Evolutionary conservation across 495 filamentous ascomycete species (phyloP).

Genomic region (Aspergillus ellipticus): DNA sequence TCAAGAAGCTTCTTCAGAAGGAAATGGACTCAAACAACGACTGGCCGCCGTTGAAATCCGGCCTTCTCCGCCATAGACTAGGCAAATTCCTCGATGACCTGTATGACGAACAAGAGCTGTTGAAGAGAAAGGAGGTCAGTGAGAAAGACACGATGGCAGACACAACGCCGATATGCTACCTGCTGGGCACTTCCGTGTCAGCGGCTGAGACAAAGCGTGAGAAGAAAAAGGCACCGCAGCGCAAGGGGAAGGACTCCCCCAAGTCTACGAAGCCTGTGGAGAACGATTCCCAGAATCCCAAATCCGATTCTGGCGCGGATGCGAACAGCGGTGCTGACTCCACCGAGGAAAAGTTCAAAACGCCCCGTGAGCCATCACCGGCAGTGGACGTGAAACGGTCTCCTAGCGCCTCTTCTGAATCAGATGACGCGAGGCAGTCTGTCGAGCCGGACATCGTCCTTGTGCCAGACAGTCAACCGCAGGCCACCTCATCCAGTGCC

Average conservation of each 20-base stretch:
- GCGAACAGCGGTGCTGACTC: background rate
- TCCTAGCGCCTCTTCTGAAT: background rate
- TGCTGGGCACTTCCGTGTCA: slow-evolving; percentile 22
- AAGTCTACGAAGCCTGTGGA: background rate
- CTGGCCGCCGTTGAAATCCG: slow-evolving; percentile 53
- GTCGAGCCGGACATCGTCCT: slow-evolving; percentile 18
- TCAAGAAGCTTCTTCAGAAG: slow-evolving; percentile 48
- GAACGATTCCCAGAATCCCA: background rate
- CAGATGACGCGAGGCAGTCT: background rate
- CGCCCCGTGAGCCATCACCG: background rate
- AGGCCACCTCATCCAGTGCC: background rate
- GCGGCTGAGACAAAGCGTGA: background rate
- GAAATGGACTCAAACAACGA: slow-evolving; percentile 46
- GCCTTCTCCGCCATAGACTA: slow-evolving; percentile 49
- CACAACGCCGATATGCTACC: slow-evolving; percentile 30
- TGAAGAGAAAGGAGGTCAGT: slow-evolving; percentile 13
- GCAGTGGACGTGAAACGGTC: background rate
- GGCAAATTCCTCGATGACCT: slow-evolving; percentile 50
- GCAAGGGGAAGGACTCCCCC: background rate
- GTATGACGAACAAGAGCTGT: slow-evolving; percentile 43
- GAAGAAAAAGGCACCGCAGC: background rate
- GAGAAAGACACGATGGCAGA: slow-evolving; percentile 27
- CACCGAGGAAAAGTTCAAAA: background rate
- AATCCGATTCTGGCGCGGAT: background rate
- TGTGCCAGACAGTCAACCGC: slow-evolving; percentile 33